These are phyloP conservation scores for Rhamnella rubrinervis DNA, from an alignment of 331 rosid species.

Conservation along the genomic window DNA sequence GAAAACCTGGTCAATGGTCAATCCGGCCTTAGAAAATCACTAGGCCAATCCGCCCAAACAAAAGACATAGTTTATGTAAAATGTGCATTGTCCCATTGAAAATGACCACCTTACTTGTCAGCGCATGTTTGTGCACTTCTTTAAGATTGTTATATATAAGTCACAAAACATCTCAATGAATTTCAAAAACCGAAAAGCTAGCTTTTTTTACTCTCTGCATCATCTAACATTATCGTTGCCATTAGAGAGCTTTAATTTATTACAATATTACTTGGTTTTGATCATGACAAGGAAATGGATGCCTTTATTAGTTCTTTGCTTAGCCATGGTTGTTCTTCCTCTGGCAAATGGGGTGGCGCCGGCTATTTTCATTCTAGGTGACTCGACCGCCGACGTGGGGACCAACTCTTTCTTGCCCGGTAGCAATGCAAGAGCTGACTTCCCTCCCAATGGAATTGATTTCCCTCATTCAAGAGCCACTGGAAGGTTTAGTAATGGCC, in stretches of 20 bases:
- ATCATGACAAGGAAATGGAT: constrained; percentile 13
- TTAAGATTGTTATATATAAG: not conserved
- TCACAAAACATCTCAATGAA: not conserved
- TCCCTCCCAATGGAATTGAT: constrained; percentile 32
- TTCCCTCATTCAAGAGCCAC: constrained; percentile 21
- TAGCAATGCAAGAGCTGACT: constrained; percentile 23
- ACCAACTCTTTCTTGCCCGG: constrained; percentile 32
- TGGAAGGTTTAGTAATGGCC: constrained; percentile 39
- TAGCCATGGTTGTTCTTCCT: not conserved
- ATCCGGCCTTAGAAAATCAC: constrained; percentile 18
- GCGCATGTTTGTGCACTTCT: not conserved
- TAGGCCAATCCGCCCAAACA: constrained; percentile 13
- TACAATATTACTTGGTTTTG: not conserved
- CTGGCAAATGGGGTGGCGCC: constrained; percentile 18
- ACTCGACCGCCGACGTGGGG: constrained; percentile 33
- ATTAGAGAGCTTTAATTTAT: not conserved
- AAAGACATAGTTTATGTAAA: not conserved
- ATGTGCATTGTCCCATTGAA: not conserved
- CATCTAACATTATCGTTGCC: too few relatives aligned
- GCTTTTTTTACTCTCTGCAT: too few relatives aligned
- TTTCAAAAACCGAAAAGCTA: too few relatives aligned
- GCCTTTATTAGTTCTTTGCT: not conserved
- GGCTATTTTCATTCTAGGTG: constrained; percentile 26
- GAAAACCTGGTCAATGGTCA: not conserved
- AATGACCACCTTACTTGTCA: not conserved